A percentile compares a stretch with the other conserved stretches of the same genome.
phyloP scores from a whole-genome alignment of 352 stramenopile genomes.

The Globisporangium apiculatum region DNA sequence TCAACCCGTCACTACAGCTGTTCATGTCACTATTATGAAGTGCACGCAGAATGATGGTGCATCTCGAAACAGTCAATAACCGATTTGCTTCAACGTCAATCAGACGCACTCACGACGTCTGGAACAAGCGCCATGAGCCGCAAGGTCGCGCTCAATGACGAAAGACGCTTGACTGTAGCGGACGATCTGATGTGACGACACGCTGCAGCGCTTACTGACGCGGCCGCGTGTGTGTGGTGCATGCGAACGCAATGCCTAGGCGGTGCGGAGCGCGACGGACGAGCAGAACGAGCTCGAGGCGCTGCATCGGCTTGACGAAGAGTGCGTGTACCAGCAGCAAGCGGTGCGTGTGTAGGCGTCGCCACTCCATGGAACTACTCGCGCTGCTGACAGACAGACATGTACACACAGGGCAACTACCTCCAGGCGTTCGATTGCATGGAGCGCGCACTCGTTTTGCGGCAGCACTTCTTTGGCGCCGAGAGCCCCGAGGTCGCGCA shows the following conservation, averaged over 20 bases:
- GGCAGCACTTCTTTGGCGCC: conserved; percentile 89
- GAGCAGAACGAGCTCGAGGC: conserved; percentile 82
- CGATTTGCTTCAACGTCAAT: too few species aligned
- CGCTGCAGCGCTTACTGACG: too few species aligned
- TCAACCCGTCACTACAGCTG: conserved; percentile 3
- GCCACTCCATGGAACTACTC: background rate
- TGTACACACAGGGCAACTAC: conserved; percentile 73
- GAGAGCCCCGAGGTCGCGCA: conserved; percentile 80
- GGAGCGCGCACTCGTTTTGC: conserved; percentile 87
- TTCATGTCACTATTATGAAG: background rate
- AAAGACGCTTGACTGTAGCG: too few species aligned
- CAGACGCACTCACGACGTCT: too few species aligned
- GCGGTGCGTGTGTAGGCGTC: conserved; percentile 20
- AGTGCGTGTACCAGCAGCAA: conserved; percentile 85
- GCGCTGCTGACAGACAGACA: background rate
- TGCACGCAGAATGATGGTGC: too few species aligned
- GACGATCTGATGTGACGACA: too few species aligned
- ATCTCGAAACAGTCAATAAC: too few species aligned
- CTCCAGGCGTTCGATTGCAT: conserved; percentile 90
- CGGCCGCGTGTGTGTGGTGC: too few species aligned
- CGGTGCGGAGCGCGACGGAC: conserved; percentile 27
- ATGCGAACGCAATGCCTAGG: conserved; percentile 7
- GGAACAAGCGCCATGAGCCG: too few species aligned
- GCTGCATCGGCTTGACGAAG: conserved; percentile 87
- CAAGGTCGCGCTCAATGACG: too few species aligned